Conservation (phyloP, 169 alveolate species). For the Plasmodium yoelii region DNA sequence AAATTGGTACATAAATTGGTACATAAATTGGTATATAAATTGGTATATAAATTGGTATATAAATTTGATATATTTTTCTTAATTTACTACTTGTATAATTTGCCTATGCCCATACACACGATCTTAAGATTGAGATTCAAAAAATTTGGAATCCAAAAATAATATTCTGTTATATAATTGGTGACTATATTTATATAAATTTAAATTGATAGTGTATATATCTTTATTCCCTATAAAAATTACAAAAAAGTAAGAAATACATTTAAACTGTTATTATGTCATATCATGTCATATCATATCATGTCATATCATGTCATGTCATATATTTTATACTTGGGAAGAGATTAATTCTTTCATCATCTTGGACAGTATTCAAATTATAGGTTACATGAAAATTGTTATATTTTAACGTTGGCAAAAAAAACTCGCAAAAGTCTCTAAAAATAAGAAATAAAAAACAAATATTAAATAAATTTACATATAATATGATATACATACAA, state of each 20-base stretch:
- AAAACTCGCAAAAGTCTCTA: slow-evolving; percentile 46
- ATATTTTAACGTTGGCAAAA: slow-evolving; percentile 38
- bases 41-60: no score
- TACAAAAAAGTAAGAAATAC: not conserved
- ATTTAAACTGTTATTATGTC: not conserved
- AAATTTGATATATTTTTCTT: no score
- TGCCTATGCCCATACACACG: no score
- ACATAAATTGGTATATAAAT: no score
- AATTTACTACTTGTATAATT: no score
- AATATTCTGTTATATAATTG: slow-evolving; percentile 42
- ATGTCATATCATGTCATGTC: not conserved
- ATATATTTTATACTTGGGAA: slow-evolving; percentile 26
- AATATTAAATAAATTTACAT: not conserved
- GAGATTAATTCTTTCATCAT: slow-evolving; percentile 22
- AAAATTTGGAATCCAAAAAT: slow-evolving; percentile 30
- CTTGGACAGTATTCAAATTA: slow-evolving; percentile 11
- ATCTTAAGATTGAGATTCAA: slow-evolving; percentile 1
- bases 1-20: no score
- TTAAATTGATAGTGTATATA: slow-evolving; percentile 23
- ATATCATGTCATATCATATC: not conserved
- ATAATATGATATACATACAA: not conserved
- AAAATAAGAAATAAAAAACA: not conserved
- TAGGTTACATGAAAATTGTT: slow-evolving; percentile 21
- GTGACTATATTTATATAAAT: slow-evolving; percentile 52
- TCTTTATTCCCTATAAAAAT: slow-evolving; percentile 27